Evolutionary conservation across 2,329 filamentous ascomycete species (phyloP), one percentile per base, ranked within the genome.

Genomic region (Daldinia eschscholtzii): DNA sequence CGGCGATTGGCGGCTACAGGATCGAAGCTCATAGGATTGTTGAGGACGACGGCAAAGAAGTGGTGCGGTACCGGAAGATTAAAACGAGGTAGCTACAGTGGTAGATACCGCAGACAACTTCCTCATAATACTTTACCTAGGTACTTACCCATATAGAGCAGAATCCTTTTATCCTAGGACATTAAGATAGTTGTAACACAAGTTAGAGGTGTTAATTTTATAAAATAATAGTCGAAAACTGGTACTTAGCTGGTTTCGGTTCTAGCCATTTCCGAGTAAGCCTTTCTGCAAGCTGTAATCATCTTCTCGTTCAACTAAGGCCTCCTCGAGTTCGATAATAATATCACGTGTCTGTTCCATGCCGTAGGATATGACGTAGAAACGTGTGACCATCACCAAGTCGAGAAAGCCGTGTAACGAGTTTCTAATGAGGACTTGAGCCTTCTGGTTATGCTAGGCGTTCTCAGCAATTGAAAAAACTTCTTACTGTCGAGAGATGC

Each of bases 1-100:
- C 85, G 0, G 77, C 78, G 2, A 75, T 87, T 33, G 83, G 84
- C 6, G 85, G 84, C 0, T 86, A 87, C 71, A 82, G 80, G 73
- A 76, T 87, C 42, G 82, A 83, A 1, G 81, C 83, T 0, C 82
- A 84, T 35, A 79, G 82, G 6, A 77, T 76, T 0, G 76, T 83
- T 13, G 80, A 83, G 20, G 82, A 83, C 9, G 64, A 74, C 3
- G 75, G 77, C 26, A 72, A 72, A 30, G 77, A 78, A 60, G 76
- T 75, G 37, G 71, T 78, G 12, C 67, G 76, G 46, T 78, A 78
- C 52, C 62, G 65, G 57, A 78, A 78, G 52, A 68, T 76, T 26
- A 75, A 74, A 35, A 76, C 72, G 41, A 70, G 65, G 41, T 75
- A 70, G 50, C 20, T 20, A 15, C 3, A 18, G 42, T 20, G 35